A percentile compares a stretch with the other conserved stretches of the same genome.
These are phyloP conservation scores for Stipa capillata DNA, from an alignment of 176 grass and related monocot species.

Conservation along the genomic window DNA sequence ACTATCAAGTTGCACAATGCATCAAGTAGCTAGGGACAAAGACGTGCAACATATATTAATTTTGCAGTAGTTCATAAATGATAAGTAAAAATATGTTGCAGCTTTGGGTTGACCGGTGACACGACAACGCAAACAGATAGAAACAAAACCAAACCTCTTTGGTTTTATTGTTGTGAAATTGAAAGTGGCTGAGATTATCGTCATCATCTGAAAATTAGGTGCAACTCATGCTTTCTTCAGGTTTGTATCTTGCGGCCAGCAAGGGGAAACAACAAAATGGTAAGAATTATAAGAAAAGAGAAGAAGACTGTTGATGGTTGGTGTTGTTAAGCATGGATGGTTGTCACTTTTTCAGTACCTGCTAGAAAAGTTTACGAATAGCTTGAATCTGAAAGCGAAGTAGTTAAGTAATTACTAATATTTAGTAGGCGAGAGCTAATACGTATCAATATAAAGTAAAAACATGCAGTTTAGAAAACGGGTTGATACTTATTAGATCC, in stretches of 20 bases:
- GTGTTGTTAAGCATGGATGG: background rate
- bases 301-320: slow-evolving; percentile 1
- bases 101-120: background rate
- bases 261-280: background rate
- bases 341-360: background rate
- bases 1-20: background rate
- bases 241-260: background rate
- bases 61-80: too few relatives aligned
- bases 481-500: too few relatives aligned
- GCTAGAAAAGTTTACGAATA: background rate
- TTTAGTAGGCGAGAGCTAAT: too few relatives aligned
- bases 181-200: background rate
- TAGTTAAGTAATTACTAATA: too few relatives aligned
- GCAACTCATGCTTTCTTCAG: background rate
- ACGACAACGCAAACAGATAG: background rate
- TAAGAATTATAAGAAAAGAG: background rate
- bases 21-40: background rate
- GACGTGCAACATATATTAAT: background rate
- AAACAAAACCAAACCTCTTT: background rate
- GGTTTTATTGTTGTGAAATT: background rate
- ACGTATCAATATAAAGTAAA: too few relatives aligned
- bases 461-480: too few relatives aligned
- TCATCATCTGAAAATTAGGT: background rate
- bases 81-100: background rate
- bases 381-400: too few relatives aligned